Evolutionary conservation across 2,329 filamentous ascomycete species (phyloP).

Genomic region (Sclerotiophoma versabilis): DNA sequence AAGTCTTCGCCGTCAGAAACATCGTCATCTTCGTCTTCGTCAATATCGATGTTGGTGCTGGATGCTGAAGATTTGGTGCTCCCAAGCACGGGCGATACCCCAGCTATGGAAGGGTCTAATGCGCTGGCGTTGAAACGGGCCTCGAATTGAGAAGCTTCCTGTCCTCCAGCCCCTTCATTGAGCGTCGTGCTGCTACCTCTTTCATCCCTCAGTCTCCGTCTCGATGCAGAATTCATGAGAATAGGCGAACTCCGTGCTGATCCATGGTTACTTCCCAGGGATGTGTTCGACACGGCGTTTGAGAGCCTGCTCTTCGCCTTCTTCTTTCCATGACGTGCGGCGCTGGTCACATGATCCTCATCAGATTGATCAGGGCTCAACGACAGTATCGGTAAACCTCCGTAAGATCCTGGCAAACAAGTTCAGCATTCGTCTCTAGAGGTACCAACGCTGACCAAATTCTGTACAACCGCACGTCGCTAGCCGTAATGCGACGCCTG

Average conservation of each 20-base stretch:
- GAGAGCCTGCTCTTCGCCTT: constrained; percentile 47
- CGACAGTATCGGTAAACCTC: constrained; percentile 60
- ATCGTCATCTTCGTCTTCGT: constrained; percentile 36
- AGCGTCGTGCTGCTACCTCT: constrained; percentile 34
- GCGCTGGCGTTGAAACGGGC: constrained; percentile 43
- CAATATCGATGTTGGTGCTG: constrained; percentile 36
- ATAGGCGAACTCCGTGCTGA: constrained; percentile 29
- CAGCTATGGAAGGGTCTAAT: constrained; percentile 30
- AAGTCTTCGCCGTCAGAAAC: constrained; percentile 46
- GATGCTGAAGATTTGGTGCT: constrained; percentile 39
- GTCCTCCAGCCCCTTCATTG: constrained; percentile 33
- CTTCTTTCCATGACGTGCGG: constrained; percentile 31
- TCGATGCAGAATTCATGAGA: constrained; percentile 28
- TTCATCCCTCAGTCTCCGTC: constrained; percentile 37
- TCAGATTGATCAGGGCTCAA: constrained; percentile 48
- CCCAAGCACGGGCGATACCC: constrained; percentile 32
- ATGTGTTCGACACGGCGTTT: constrained; percentile 24
- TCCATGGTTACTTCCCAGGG: constrained; percentile 23
- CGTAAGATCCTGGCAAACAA: constrained; percentile 61
- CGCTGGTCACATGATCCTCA: constrained; percentile 40
- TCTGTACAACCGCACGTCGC: constrained; percentile 7
- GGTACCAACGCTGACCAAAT: neutral
- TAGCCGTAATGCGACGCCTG: constrained; percentile 5
- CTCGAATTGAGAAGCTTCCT: constrained; percentile 42
- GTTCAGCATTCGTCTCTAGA: neutral